Evolutionary conservation across 177 flowering plant species (phyloP).

Genomic region (Vitis hybrid): DNA sequence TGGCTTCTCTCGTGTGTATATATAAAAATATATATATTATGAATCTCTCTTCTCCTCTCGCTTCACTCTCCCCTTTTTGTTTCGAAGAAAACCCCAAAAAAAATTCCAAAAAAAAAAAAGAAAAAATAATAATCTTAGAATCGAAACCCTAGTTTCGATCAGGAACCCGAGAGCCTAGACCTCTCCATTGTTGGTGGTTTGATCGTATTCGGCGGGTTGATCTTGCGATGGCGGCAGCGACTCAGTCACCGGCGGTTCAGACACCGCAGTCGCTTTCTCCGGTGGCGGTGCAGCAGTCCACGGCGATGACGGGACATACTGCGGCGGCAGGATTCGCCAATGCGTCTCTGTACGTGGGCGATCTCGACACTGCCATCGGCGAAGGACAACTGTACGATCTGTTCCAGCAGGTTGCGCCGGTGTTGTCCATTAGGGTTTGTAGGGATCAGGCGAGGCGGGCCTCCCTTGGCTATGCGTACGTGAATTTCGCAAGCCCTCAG

Average conservation of each 20-base stretch:
- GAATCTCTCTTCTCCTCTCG: neutral
- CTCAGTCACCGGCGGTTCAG: conserved; percentile 12
- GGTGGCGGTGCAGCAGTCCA: conserved; percentile 1
- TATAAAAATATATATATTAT: no score
- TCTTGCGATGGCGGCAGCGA: conserved; percentile 21
- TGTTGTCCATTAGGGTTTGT: conserved; percentile 71
- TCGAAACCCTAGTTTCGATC: conserved; percentile 6
- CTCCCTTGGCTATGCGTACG: conserved; percentile 75
- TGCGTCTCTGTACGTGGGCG: conserved; percentile 78
- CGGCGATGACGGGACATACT: conserved; percentile 9
- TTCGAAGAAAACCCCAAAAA: conserved; percentile 3
- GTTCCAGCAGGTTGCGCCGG: conserved; percentile 54
- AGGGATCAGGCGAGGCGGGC: conserved; percentile 50
- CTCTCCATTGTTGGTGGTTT: neutral
- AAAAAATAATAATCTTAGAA: neutral
- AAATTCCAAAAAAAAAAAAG: neutral
- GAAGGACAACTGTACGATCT: conserved; percentile 61
- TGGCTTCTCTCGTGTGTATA: neutral
- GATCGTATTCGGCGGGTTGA: neutral
- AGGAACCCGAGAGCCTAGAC: neutral
- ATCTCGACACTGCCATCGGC: conserved; percentile 57
- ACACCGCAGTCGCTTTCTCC: conserved; percentile 11
- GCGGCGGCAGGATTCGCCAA: conserved; percentile 26
- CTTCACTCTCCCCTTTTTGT: no score
- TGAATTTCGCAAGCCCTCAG: conserved; percentile 48